Base-by-base conservation (phyloP, 768 basidiomycete species). In the Psilocybe azurescens region DNA sequence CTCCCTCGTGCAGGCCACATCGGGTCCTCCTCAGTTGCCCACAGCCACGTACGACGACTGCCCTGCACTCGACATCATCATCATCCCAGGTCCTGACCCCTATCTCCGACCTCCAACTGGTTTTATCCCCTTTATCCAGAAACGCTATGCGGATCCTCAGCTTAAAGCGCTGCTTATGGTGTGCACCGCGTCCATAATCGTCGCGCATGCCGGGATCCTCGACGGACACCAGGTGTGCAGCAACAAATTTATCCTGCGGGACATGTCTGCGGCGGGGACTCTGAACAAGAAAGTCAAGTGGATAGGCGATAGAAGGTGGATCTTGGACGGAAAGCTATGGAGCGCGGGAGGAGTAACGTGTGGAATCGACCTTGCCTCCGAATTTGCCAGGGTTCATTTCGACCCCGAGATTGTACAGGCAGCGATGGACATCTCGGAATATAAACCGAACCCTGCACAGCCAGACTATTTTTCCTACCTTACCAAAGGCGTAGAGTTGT, bases 251-350 rank as follows among this genome's bases (percentile, higher is more conserved):
- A 63, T 41, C 0, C 18, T 74, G 29, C 54, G 61, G 33, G 46
- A 18, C 5, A 14, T 67, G 1, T 64, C 64, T 3, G 20, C 60
- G 24, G 38, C 36, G 5, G 69, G 68, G 2, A 2, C 18, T 20
- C 44, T 70, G 52, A 41, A 68, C 51, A 66, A 60, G 51, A 70
- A 70, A 4, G 71, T 73, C 38, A 65, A 69, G 14, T 73, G 72
- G 72, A 55, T 74, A 0, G 69, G 67, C 1, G 70, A 74, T 47
- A 64, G 56, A 54, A 60, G 73, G 13, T 74, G 70, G 67, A 55
- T 65, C 8, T 50, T 65, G 11, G 73, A 74, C 52, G 67, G 73
- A 36, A 72, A 71, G 62, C 47, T 74, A 0, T 74, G 73, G 73
- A 74, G 71, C 33, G 64, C 67, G 1, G 71, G 66, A 5, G 73